Conservation (phyloP, 2,329 filamentous ascomycete genomes). For the Alternaria angustiovoidea region DNA sequence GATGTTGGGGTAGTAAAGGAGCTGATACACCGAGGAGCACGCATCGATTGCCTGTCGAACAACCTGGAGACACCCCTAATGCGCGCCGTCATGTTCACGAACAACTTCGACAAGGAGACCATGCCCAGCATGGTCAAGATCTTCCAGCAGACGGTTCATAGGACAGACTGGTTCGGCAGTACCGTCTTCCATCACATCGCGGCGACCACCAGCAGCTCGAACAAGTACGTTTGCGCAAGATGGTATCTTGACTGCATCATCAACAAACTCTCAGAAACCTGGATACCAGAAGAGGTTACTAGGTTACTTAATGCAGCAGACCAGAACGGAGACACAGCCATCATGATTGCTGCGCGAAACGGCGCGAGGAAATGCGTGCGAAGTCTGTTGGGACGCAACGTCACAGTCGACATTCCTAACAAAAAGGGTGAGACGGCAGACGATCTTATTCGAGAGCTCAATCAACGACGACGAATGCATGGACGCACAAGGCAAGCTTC, state of each 20-base stretch:
- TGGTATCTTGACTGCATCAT: conserved; percentile 95
- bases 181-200: conserved; percentile 96
- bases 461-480: conserved; percentile 71
- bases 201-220: conserved; percentile 82
- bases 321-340: conserved; percentile 87
- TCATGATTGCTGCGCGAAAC: conserved; percentile 86
- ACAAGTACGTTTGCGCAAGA: conserved; percentile 85
- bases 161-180: conserved; percentile 79
- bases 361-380: conserved; percentile 79
- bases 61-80: conserved; percentile 86
- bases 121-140: conserved; percentile 86
- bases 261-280: conserved; percentile 81
- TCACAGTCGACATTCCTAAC: conserved; percentile 83
- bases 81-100: conserved; percentile 93
- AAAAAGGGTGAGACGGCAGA: conserved; percentile 83
- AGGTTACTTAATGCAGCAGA: conserved; percentile 83
- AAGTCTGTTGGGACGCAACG: conserved; percentile 76
- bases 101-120: conserved; percentile 92
- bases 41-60: conserved; percentile 71
- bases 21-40: conserved; percentile 81
- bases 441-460: conserved; percentile 77
- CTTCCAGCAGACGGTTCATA: conserved; percentile 80
- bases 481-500: conserved; percentile 71
- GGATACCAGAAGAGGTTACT: conserved; percentile 78
- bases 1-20: conserved; percentile 91